phyloP scores from a whole-genome alignment of 164 flowering plant genomes.

The Vitis riparia region DNA sequence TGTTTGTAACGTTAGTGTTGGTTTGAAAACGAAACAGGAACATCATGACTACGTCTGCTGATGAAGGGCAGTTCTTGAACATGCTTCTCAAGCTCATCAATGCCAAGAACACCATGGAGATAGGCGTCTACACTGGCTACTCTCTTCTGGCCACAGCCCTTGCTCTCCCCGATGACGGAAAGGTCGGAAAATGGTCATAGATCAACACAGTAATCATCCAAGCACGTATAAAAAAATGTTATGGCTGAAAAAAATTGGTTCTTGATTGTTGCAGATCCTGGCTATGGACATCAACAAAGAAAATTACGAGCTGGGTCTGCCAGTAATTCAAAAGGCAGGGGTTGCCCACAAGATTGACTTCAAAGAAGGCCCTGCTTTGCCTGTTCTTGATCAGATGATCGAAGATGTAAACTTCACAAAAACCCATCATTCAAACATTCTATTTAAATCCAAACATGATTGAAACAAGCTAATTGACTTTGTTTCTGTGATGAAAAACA shows the following conservation, averaged over 20 bases:
- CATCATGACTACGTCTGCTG: constrained; percentile 54
- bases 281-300: constrained; percentile 95
- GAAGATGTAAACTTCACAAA: constrained; percentile 53
- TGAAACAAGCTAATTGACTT: background rate
- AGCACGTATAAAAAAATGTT: background rate
- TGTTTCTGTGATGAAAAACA: constrained; percentile 21
- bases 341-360: constrained; percentile 97
- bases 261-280: constrained; percentile 52
- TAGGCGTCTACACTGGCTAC: constrained; percentile 67
- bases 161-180: constrained; percentile 63
- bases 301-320: constrained; percentile 84
- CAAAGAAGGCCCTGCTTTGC: constrained; percentile 94
- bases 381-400: constrained; percentile 77
- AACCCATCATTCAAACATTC: no score
- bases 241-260: background rate
- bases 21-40: constrained; percentile 26
- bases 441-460: no score
- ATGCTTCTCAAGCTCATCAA: constrained; percentile 54
- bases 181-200: constrained; percentile 20
- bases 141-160: constrained; percentile 66
- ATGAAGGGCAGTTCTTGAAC: constrained; percentile 55
- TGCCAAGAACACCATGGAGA: constrained; percentile 70
- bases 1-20: background rate
- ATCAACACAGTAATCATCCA: background rate
- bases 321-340: constrained; percentile 84